phyloP scores from a whole-genome alignment of 306 rosid genomes.

The Clitoria ternatea region DNA sequence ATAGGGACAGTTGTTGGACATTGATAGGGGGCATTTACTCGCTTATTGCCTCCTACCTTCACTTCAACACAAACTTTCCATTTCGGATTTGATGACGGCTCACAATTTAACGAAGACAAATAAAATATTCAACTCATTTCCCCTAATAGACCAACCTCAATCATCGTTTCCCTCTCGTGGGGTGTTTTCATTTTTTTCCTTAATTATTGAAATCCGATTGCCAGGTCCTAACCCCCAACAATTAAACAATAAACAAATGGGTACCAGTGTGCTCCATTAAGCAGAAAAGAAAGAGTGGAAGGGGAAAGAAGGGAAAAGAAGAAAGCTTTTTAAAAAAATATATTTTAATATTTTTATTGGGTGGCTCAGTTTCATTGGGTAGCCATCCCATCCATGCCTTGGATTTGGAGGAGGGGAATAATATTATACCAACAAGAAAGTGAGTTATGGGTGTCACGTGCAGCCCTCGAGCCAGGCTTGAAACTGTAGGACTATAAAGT shows the following conservation, averaged over 20 bases:
- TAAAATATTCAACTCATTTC: neutral
- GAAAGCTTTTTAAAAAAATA: neutral
- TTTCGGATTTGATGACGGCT: constrained; percentile 12
- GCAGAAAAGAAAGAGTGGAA: neutral
- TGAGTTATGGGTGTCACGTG: constrained; percentile 61
- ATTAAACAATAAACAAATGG: neutral
- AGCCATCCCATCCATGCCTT: constrained; percentile 36
- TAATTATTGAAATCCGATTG: too few species aligned
- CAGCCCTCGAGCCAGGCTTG: neutral
- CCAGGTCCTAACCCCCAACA: neutral
- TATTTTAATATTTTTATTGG: neutral
- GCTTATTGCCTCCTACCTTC: neutral
- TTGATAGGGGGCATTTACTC: neutral
- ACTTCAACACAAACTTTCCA: constrained; percentile 9
- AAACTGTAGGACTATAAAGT: neutral
- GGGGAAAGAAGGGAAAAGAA: neutral
- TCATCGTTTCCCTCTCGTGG: neutral
- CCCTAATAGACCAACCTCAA: neutral
- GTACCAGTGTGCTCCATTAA: too few species aligned
- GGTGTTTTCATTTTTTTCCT: too few species aligned
- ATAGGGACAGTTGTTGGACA: constrained; percentile 1
- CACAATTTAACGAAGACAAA: neutral
- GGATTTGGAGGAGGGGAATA: constrained; percentile 1
- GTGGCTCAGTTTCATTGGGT: constrained; percentile 21
- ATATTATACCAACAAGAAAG: constrained; percentile 15